A percentile compares a stretch with the other conserved stretches of the same genome.
Conservation (phyloP, 106 monocot genomes). For the Dioscorea dumetorum region DNA sequence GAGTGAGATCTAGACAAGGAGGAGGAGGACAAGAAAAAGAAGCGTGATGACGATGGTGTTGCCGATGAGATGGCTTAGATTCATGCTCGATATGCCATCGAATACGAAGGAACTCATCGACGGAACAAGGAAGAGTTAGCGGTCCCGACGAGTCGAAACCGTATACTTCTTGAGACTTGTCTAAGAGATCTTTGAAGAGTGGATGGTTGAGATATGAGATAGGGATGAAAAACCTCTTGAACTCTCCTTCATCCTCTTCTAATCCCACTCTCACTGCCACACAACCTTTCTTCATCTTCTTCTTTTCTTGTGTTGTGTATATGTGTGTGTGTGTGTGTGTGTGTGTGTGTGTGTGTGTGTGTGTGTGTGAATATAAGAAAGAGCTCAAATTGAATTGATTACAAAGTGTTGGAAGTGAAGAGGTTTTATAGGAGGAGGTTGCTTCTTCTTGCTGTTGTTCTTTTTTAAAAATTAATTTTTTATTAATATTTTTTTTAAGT, state of each 20-base stretch:
- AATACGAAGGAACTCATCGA: slow-evolving; percentile 34
- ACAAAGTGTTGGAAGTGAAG: too few relatives aligned
- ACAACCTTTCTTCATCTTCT: slow-evolving; percentile 45
- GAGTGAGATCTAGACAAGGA: too few relatives aligned
- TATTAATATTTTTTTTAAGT: too few relatives aligned
- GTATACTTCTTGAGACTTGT: slow-evolving; percentile 34
- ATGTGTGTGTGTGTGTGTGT: too few relatives aligned
- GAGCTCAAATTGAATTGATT: too few relatives aligned
- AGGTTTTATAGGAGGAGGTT: too few relatives aligned
- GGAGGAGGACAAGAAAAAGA: background rate
- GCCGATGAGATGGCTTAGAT: background rate
- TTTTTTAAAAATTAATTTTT: too few relatives aligned
- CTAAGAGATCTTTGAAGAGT: slow-evolving; percentile 24
- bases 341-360: too few relatives aligned
- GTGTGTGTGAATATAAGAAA: too few relatives aligned
- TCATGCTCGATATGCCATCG: slow-evolving; percentile 29
- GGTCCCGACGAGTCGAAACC: slow-evolving; percentile 31
- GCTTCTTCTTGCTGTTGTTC: too few relatives aligned
- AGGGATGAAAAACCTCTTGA: slow-evolving; percentile 30
- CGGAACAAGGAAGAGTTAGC: slow-evolving; percentile 34
- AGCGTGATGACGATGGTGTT: background rate
- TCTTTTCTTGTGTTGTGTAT: background rate
- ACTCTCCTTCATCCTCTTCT: slow-evolving; percentile 1
- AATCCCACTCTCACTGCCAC: slow-evolving; percentile 30
- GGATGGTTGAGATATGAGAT: slow-evolving; percentile 40